A percentile compares a stretch with the other conserved stretches of the same genome.
These are phyloP conservation scores for Antitrichia curtipendula DNA, from an alignment of 225 moss, liverwort and hornwort genomes.

Conservation along the genomic window DNA sequence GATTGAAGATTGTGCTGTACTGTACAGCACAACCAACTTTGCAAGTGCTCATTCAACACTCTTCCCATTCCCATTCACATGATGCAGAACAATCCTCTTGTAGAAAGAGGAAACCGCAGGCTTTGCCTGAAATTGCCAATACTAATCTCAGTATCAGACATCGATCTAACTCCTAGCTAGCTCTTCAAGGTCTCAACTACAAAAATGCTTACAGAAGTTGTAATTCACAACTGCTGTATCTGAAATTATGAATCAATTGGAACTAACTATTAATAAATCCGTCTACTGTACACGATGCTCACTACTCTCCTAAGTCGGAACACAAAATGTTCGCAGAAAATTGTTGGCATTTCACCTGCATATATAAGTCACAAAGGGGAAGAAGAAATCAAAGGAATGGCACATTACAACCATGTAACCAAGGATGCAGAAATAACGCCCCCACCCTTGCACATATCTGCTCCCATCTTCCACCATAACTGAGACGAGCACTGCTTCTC, in stretches of 20 bases:
- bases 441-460: constrained; percentile 5
- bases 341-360: background rate
- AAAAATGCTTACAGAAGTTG: background rate
- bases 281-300: background rate
- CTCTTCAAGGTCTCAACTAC: background rate
- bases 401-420: constrained; percentile 19
- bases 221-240: background rate
- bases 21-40: background rate
- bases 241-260: background rate
- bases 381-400: background rate
- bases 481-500: constrained; percentile 2
- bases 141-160: background rate
- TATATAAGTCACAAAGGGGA: background rate
- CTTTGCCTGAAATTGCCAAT: background rate
- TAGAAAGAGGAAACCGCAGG: background rate
- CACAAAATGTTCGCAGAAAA: background rate
- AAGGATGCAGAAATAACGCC: constrained; percentile 26
- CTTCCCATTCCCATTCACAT: background rate
- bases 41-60: background rate
- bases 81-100: background rate
- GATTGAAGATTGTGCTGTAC: background rate
- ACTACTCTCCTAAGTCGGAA: background rate
- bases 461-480: constrained; percentile 19
- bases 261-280: background rate
- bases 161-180: background rate